These are phyloP conservation scores for Podila epigama DNA, from an alignment of 192 early-diverging fungal species.

Conservation along the genomic window DNA sequence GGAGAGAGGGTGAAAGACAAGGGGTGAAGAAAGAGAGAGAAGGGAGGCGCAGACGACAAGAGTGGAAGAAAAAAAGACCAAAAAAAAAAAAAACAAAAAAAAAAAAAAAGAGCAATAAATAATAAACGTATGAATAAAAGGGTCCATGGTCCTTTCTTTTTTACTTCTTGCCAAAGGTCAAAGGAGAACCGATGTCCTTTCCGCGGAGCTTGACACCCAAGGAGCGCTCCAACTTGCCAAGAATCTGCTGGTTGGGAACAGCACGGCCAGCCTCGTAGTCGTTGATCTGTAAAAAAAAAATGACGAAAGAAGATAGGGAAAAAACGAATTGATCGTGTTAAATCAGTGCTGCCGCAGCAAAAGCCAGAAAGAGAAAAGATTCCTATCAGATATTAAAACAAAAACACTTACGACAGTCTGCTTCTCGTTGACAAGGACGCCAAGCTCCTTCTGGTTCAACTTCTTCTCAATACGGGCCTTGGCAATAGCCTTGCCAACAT, in stretches of 20 bases:
- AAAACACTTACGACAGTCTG: conserved; percentile 72
- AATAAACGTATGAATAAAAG: too few species aligned
- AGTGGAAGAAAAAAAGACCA: background rate
- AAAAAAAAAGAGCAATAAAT: background rate
- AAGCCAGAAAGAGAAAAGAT: conserved; percentile 1
- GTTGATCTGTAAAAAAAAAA: conserved; percentile 60
- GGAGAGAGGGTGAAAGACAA: too few species aligned
- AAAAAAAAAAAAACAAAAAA: conserved; percentile 3
- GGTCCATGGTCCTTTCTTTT: background rate
- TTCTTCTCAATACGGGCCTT: conserved; percentile 78
- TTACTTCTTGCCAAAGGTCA: conserved; percentile 51
- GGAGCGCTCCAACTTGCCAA: conserved; percentile 88
- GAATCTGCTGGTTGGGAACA: conserved; percentile 90
- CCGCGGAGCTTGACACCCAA: conserved; percentile 91
- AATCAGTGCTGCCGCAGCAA: background rate
- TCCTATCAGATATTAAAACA: background rate
- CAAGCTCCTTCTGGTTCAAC: conserved; percentile 90
- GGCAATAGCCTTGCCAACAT: conserved; percentile 84
- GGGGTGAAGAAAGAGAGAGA: background rate
- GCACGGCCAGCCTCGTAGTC: conserved; percentile 91
- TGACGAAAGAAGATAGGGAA: background rate
- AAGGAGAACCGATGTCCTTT: conserved; percentile 59
- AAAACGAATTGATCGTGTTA: conserved; percentile 1
- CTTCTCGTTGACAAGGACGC: conserved; percentile 92
- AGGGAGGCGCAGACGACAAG: background rate